A percentile compares a stretch with the other conserved stretches of the same genome.
phyloP scores from a whole-genome alignment of 805 yeast species.

The Saccharomyces kudriavzevii region DNA sequence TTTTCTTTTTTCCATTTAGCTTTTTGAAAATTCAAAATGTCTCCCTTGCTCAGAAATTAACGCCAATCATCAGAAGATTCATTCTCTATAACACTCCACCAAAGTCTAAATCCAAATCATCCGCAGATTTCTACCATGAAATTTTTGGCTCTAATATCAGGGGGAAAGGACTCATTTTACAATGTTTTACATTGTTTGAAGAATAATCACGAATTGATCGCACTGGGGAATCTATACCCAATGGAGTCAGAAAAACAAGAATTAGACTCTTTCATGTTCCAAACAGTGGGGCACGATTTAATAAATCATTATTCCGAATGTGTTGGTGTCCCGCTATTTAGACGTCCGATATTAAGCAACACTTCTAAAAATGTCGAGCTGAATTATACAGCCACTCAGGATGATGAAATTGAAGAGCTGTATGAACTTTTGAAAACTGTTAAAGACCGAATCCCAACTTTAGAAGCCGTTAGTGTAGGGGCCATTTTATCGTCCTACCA shows the following conservation, averaged over 20 bases:
- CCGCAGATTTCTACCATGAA: slow-evolving; percentile 50
- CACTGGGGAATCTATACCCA: slow-evolving; percentile 80
- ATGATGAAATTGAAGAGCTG: slow-evolving; percentile 87
- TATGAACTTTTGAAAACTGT: slow-evolving; percentile 45
- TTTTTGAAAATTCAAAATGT: too few species aligned
- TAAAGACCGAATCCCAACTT: slow-evolving; percentile 49
- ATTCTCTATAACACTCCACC: neutral
- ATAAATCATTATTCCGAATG: slow-evolving; percentile 59
- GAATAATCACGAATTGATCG: slow-evolving; percentile 78
- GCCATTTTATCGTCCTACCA: slow-evolving; percentile 95
- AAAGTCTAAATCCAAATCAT: neutral
- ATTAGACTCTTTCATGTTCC: slow-evolving; percentile 93
- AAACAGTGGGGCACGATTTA: slow-evolving; percentile 88
- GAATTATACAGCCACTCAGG: slow-evolving; percentile 58
- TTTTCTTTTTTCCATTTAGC: too few species aligned
- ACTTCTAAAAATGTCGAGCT: slow-evolving; percentile 52
- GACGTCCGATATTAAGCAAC: slow-evolving; percentile 53
- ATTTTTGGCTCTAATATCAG: slow-evolving; percentile 84
- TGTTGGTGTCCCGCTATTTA: slow-evolving; percentile 70
- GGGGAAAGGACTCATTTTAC: slow-evolving; percentile 93
- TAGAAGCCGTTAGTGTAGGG: slow-evolving; percentile 87
- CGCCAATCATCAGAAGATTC: neutral
- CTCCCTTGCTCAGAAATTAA: too few species aligned
- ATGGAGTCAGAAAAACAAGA: slow-evolving; percentile 46
- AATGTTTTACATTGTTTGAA: slow-evolving; percentile 79